Base-by-base conservation (phyloP, 352 stramenopile genomes). In the Salisapilia sapeloensis region DNA sequence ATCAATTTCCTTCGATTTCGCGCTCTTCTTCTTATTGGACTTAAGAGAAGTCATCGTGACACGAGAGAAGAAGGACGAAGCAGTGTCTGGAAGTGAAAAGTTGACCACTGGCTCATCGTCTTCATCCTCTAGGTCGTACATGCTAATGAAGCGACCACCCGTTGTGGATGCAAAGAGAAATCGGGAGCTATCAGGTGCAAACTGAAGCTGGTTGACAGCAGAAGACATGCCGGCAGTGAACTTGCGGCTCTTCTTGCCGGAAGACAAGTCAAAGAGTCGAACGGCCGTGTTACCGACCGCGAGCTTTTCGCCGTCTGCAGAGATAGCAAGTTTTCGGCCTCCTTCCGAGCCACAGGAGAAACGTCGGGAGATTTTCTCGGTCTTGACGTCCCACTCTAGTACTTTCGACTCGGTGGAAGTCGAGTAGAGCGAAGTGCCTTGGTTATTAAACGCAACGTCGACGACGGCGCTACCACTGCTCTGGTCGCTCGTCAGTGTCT, bases 241-340 rank as follows among this genome's bases (percentile, higher is more conserved):
- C 38, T 85, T 83, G 25, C 64, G 61, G 47, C 53, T 65, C 46
- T 82, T 83, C 47, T 90, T 86, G 34, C 64, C 67, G 18, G 70
- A 86, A 13, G 49, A 40, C 15, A 90, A 38, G 49, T 86, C 70
- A 31, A 85, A 82, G 27, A 63, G 76, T 30, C 70, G 67, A 41
- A 90, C 60, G 12, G 53, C 46, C 20, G 62, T 63, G 47, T 61
- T 61, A 18, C 70, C 74, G 11, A 69, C 55, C 3, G 67, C 70
- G 16, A 90, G 50, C 20, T 77, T 35, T 27, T 81, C 65, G 36
- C 70, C 67, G 25, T 75, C 46, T 5, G 50, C 34, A 0, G 70
- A 85, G 20, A 90, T 56, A 8, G 60, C 62, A 20, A 90, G 43
- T 34, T 61, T 60, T 33, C 70, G 64, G 15, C 55, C 74, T 33